These are phyloP conservation scores for Senna siamea DNA, from an alignment of 306 rosid species.

Conservation along the genomic window DNA sequence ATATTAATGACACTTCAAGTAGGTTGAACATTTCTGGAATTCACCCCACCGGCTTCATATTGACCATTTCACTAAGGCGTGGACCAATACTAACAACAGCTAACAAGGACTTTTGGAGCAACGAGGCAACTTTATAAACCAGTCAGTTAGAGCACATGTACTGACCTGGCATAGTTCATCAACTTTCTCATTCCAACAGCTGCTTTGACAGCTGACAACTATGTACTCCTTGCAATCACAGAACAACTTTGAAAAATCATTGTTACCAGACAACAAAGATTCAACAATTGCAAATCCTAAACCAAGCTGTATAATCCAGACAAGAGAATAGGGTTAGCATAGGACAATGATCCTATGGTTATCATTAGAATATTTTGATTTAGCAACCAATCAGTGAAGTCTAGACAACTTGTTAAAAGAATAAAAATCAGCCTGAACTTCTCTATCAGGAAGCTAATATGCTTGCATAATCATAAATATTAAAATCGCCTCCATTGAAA, in stretches of 20 bases:
- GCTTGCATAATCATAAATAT: conserved; percentile 5
- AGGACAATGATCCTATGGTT: conserved; percentile 14
- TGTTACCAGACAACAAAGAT: conserved; percentile 53
- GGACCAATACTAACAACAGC: conserved; percentile 12
- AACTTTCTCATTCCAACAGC: conserved; percentile 61
- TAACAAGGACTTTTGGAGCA: neutral
- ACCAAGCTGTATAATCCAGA: conserved; percentile 75
- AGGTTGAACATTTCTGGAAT: neutral
- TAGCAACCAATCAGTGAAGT: neutral
- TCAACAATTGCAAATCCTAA: conserved; percentile 82
- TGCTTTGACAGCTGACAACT: conserved; percentile 63
- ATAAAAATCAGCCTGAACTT: conserved; percentile 27
- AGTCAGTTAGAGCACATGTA: conserved; percentile 32
- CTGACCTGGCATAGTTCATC: conserved; percentile 89
- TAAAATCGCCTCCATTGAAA: neutral
- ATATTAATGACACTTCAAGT: conserved; percentile 15
- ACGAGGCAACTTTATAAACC: conserved; percentile 17
- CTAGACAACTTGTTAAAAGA: conserved; percentile 10
- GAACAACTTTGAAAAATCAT: conserved; percentile 79
- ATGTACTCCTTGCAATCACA: conserved; percentile 87
- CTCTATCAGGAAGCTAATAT: conserved; percentile 14
- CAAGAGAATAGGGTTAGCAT: conserved; percentile 49
- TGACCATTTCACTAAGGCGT: conserved; percentile 28
- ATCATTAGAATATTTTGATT: neutral
- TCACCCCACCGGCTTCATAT: conserved; percentile 17